Base-by-base conservation (phyloP, 177 flowering plant genomes). In the Vitis hybrid region DNA sequence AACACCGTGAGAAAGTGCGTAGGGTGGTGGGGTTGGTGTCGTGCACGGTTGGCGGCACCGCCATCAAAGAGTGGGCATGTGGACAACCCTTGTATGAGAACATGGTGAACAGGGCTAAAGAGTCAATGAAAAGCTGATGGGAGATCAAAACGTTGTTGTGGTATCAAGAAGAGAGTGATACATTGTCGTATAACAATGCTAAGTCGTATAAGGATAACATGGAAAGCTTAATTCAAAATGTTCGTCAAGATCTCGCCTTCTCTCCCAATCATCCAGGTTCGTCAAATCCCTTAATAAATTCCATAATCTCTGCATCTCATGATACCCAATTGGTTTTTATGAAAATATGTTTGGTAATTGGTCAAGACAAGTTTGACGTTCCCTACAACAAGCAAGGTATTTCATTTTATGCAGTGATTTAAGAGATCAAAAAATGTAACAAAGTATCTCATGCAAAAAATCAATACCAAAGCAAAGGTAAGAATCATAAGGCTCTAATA, bases 141-240 rank as follows among this genome's bases (percentile, higher is more conserved):
- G 78, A 78, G 65, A 83, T 95, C 57, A 82, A 60, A 73, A 91
- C 83, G 1, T 0, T 95, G 82, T 74, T 95, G 49, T 93, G 99
- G 99, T 95, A 84, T 64, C 97, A 95, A 30, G 99, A 94, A n/a
- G 99, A 95, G 88, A 90, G 97, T 65, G 98, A 95, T 72, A 71
- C 96, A 66, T 32, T 12, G 17, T 11, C 73, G 14, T 32, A 70
- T 54, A 73, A 75, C 3, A 88, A 76, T 32, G 97, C 91, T 7
- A 87, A 84, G 45, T 70, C 72, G 9, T 95, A 95, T 64, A 73
- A 75, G 76, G 75, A 5, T 14, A 90, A 85, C 7, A 87, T 95
- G 97, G 93, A 87, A 83, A 75, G 4, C 5, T 65, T 95, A 12
- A 77, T 95, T 9, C 14, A 54, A 3, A 74, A 90, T 66, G 79